Base-by-base conservation (phyloP, 345 rosid species). In the Brassica cretica region DNA sequence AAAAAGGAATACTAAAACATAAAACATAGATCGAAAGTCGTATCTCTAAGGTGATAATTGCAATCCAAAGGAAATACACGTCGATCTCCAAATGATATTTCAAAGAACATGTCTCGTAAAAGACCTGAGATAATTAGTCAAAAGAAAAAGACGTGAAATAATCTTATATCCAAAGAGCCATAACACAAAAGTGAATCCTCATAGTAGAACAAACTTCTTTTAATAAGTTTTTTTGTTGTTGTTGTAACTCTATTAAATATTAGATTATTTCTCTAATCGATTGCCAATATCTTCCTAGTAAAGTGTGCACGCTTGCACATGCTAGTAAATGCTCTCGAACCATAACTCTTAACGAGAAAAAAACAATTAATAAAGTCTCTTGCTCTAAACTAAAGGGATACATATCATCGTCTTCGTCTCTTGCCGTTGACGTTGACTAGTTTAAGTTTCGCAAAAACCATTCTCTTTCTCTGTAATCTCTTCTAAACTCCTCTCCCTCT, bases 231-330 rank as follows among this genome's bases (percentile, higher is more conserved):
- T 39, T 39, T 39, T 39, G 46, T 7, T 33, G 37, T 33, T 33
- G 37, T 39, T 9, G 46, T 9, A 37, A 10, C 49, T 41, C 49
- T 41, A 41, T 41, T 41, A 41, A 41, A 41, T 11, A 41, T 46
- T 46, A 46, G 15, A 14, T n/a, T 49, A 5, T 49, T 14, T 49
- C 16, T 49, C 5, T 49, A 49, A 49, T n/a, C 8, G 56, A 49
- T 49, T 49, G 56, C 56, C 18, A 14, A 14, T 49, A 49, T 49
- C 56, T 49, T 49, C 56, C 56, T 49, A 49, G 18, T 14, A 49
- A 16, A 49, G 59, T 53, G 65, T 73, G 63, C 75, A 62, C 12
- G 18, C 5, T 46, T 63, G 69, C 70, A 63, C 76, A 8, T 73
- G 70, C 70, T 24, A 24, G 29, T 60, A 24, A 60, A 21, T 59